Percentiles rank a stretch among this genome's conserved stretches.
These are phyloP conservation scores for Amaranthus cruentus DNA, from an alignment of 148 eudicot genomes.

Conservation along the genomic window DNA sequence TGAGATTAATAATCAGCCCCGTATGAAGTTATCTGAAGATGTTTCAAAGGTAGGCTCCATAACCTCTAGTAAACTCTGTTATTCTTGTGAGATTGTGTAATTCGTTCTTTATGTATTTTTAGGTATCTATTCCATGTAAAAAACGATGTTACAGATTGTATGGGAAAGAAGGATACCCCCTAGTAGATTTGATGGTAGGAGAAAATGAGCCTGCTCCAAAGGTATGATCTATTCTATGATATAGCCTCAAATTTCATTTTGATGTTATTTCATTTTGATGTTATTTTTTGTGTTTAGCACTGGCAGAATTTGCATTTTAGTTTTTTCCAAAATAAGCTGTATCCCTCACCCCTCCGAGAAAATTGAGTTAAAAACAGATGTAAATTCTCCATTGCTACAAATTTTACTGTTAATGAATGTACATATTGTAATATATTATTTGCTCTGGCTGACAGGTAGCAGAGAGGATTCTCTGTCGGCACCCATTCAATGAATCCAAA, in stretches of 20 bases:
- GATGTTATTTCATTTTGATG: neutral
- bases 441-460: constrained; percentile 43
- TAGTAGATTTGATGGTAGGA: constrained; percentile 86
- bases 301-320: neutral
- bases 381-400: neutral
- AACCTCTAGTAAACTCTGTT: constrained; percentile 5
- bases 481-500: constrained; percentile 92
- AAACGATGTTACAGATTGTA: constrained; percentile 85
- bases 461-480: constrained; percentile 91
- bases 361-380: neutral
- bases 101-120: constrained; percentile 18
- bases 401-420: neutral
- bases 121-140: constrained; percentile 98
- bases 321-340: neutral
- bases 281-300: neutral
- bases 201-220: constrained; percentile 92
- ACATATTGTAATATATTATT: neutral
- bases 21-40: constrained; percentile 95
- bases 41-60: constrained; percentile 71
- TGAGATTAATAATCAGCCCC: constrained; percentile 92
- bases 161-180: constrained; percentile 85
- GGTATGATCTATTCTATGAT: constrained; percentile 34
- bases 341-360: no score
- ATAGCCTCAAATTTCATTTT: neutral
- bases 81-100: constrained; percentile 2